phyloP scores from a whole-genome alignment of 2,329 filamentous ascomycete species.

The Nigrospora osmanthi region DNA sequence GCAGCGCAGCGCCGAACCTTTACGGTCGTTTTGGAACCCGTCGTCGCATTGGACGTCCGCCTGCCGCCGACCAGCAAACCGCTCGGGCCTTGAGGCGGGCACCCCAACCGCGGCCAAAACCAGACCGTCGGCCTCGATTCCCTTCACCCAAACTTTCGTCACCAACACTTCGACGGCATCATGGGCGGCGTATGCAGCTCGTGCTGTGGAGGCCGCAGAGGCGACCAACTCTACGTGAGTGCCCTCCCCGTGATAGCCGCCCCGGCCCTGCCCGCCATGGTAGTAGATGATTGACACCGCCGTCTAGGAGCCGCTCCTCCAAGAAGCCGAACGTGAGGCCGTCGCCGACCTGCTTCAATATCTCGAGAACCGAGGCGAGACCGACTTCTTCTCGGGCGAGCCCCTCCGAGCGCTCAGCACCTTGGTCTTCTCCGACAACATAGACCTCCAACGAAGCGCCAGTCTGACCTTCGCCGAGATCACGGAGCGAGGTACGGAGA shows the following conservation, averaged over 20 bases:
- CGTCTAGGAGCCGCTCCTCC: constrained; percentile 76
- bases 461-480: constrained; percentile 99
- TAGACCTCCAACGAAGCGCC: constrained; percentile 93
- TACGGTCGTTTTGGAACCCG: too few relatives aligned
- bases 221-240: constrained; percentile 2
- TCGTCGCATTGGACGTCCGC: background rate
- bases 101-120: constrained; percentile 2
- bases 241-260: background rate
- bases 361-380: constrained; percentile 93
- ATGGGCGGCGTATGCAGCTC: constrained; percentile 2
- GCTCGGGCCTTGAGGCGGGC: constrained; percentile 1
- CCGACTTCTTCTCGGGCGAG: constrained; percentile 96
- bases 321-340: constrained; percentile 93
- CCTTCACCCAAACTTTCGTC: background rate
- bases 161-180: background rate
- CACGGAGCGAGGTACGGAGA: constrained; percentile 79
- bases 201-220: constrained; percentile 2
- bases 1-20: too few relatives aligned
- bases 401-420: constrained; percentile 90
- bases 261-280: background rate
- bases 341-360: constrained; percentile 93
- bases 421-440: constrained; percentile 96
- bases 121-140: background rate
- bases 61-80: background rate
- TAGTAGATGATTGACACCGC: too few relatives aligned